Evolutionary conservation across 2,329 filamentous ascomycete genomes (phyloP), one percentile per base, ranked within the genome.

Genomic region (Bipolaris sorokiniana): DNA sequence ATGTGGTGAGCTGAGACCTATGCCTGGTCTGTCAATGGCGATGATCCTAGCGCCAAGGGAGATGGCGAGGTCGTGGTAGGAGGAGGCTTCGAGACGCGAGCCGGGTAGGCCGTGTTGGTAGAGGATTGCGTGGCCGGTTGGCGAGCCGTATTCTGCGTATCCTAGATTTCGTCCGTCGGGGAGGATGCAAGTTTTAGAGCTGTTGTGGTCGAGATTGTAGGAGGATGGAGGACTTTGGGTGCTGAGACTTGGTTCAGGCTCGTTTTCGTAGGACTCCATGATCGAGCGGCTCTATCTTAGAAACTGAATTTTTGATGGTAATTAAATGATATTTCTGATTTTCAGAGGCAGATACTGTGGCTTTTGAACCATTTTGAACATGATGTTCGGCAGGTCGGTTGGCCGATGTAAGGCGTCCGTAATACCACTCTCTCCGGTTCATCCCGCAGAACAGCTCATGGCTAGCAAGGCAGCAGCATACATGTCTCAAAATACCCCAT

Each of bases 111-210:
- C 72, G n/a, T 75, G 72, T 16, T 66, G 56, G 57, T 67, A 73
- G 10, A 75, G 48, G 16, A 74, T 63, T 0, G 71, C 22, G 34
- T 61, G 59, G 15, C 71, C 71, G 3, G 61, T 69, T 9, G 58
- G 62, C 3, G 64, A 64, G 5, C 73, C 72, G 42, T 74, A 75
- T 36, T 71, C 59, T 33, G 72, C 73, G 49, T 76, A 77, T 5
- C 75, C 72, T 1, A 78, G 63, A 51, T 68, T 74, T 13, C 76
- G 73, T 7, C 74, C 75, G 48, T 76, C 72, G 0, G 73, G 60
- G 2, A 78, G 73, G 1, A 54, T 67, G 10, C 76, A 41, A 13
- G 65, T 76, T 18, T 62, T 50, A 1, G 75, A 75, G 44, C 54
- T 67, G 22, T 65, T 61, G 31, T 67, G 59, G 54, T 72, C 68